phyloP scores from a whole-genome alignment of 148 eudicot genomes.

The Dianthus caryophyllus region DNA sequence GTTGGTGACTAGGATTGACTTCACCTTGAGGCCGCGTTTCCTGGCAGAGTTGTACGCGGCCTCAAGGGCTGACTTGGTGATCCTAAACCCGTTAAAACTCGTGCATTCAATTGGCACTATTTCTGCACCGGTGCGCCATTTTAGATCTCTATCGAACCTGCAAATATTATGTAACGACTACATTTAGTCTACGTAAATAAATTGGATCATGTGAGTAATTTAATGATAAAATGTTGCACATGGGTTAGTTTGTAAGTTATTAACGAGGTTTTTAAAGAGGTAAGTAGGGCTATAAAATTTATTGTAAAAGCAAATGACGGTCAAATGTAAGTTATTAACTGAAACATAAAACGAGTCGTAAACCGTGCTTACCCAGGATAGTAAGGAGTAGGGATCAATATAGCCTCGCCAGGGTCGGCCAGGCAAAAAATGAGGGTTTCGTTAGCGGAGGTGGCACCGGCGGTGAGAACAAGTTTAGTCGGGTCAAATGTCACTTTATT shows the following conservation, averaged over 20 bases:
- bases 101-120: conserved; percentile 62
- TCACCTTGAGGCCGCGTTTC: conserved; percentile 51
- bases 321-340: no score
- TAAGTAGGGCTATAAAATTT: no score
- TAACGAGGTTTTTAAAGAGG: no score
- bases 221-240: no score
- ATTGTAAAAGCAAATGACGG: no score
- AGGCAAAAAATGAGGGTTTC: conserved; percentile 78
- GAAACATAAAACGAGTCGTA: no score
- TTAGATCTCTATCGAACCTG: conserved; percentile 78
- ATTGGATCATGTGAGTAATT: no score
- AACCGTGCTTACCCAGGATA: conserved; percentile 55
- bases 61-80: conserved; percentile 55
- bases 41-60: conserved; percentile 55
- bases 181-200: neutral
- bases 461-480: conserved; percentile 57
- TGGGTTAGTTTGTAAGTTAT: no score
- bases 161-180: neutral
- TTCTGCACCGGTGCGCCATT: conserved; percentile 70
- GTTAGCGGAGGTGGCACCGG: conserved; percentile 83
- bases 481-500: conserved; percentile 61
- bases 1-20: conserved; percentile 61
- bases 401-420: conserved; percentile 68
- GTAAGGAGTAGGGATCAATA: conserved; percentile 78
- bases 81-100: conserved; percentile 46